A percentile compares a stretch with the other conserved stretches of the same genome.
Evolutionary conservation across 805 yeast species (phyloP).

Genomic region (Peterozyma xylosa): DNA sequence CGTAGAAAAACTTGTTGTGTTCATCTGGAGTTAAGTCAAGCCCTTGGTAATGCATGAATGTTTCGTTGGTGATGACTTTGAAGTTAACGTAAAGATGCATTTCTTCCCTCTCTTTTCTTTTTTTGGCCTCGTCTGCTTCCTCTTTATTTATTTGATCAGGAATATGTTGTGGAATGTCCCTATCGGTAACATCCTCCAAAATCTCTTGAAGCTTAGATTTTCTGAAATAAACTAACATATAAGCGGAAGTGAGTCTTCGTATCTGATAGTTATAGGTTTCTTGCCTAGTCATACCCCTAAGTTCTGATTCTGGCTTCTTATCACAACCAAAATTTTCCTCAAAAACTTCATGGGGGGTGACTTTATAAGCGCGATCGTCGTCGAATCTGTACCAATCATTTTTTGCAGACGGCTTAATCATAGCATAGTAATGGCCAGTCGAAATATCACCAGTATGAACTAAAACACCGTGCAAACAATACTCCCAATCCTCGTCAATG

Average conservation of each 20-base stretch:
- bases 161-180: slow-evolving; percentile 61
- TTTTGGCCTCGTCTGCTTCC: slow-evolving; percentile 41
- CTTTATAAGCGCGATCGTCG: slow-evolving; percentile 90
- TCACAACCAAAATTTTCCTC: slow-evolving; percentile 90
- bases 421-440: slow-evolving; percentile 93
- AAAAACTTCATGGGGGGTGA: slow-evolving; percentile 76
- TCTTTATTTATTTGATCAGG: slow-evolving; percentile 61
- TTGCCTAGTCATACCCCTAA: slow-evolving; percentile 43
- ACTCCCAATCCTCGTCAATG: slow-evolving; percentile 58
- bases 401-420: slow-evolving; percentile 61
- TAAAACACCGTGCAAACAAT: slow-evolving; percentile 84
- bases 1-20: slow-evolving; percentile 31
- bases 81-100: slow-evolving; percentile 56
- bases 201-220: slow-evolving; percentile 49
- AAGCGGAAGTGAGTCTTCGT: slow-evolving; percentile 87
- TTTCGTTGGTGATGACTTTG: slow-evolving; percentile 43
- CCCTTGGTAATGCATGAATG: slow-evolving; percentile 57
- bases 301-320: slow-evolving; percentile 38
- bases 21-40: slow-evolving; percentile 73
- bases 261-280: slow-evolving; percentile 59
- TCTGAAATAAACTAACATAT: slow-evolving; percentile 90
- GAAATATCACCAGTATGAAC: slow-evolving; percentile 96
- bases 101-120: slow-evolving; percentile 61
- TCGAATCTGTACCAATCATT: slow-evolving; percentile 88
- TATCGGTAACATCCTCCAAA: slow-evolving; percentile 47